Evolutionary conservation across 176 grass and related monocot genomes (phyloP).

Genomic region (Cocos nucifera): DNA sequence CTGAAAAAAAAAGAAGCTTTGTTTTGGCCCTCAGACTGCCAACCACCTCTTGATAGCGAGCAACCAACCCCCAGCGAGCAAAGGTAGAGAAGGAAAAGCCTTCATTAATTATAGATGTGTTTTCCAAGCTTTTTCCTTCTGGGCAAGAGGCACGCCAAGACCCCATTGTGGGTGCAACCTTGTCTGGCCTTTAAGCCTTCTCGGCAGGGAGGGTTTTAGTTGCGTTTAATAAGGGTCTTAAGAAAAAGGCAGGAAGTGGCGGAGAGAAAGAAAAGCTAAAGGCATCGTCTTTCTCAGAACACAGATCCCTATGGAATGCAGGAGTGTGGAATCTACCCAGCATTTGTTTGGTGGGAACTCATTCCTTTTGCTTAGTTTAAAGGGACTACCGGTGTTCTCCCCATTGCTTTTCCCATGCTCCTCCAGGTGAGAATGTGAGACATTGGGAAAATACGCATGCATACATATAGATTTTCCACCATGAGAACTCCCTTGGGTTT

Average conservation of each 20-base stretch:
- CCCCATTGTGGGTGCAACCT: constrained; percentile 3
- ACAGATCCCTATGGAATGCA: constrained; percentile 71
- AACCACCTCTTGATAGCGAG: neutral
- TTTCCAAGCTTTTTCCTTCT: constrained; percentile 15
- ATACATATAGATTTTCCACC: neutral
- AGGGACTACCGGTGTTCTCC: constrained; percentile 14
- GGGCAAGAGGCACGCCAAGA: constrained; percentile 2
- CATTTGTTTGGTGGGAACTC: constrained; percentile 43
- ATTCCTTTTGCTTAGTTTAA: constrained; percentile 99
- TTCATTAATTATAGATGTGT: constrained; percentile 4
- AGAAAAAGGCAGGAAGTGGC: constrained; percentile 11
- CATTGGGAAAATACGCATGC: no score
- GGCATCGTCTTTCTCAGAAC: constrained; percentile 39
- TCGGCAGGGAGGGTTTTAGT: constrained; percentile 15
- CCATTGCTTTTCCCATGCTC: constrained; percentile 7
- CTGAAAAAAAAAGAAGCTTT: constrained; percentile 12
- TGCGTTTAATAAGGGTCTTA: constrained; percentile 25
- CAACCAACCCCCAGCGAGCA: no score
- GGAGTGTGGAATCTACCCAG: constrained; percentile 25
- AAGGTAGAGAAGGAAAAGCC: neutral
- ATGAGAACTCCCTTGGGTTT: neutral
- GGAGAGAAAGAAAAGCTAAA: constrained; percentile 14
- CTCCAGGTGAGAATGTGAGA: neutral
- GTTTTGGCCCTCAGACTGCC: neutral
- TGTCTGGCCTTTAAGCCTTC: neutral